These are phyloP conservation scores for Globisporangium heterothallicum DNA, from an alignment of 352 stramenopile genomes.

Conservation along the genomic window DNA sequence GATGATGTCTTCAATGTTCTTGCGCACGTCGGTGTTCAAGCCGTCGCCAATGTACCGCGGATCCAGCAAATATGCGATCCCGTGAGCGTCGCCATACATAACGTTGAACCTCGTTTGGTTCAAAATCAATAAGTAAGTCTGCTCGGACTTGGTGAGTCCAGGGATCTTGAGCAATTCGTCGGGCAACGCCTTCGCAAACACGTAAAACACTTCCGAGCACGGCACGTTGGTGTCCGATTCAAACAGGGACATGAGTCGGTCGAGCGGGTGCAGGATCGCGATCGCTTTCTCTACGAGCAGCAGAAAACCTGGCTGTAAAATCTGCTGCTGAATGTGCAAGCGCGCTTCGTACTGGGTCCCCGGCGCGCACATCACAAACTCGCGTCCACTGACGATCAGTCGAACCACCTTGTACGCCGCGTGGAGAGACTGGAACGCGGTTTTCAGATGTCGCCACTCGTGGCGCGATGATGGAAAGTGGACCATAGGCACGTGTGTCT, in stretches of 20 bases:
- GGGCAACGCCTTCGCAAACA: conserved; percentile 21
- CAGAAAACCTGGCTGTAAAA: conserved; percentile 1
- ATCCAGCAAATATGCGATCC: conserved; percentile 12
- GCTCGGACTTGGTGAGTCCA: conserved; percentile 10
- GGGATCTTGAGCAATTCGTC: conserved; percentile 11
- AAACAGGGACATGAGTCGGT: conserved; percentile 9
- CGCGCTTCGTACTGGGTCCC: neutral
- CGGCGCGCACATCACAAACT: conserved; percentile 4
- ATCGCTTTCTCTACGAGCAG: conserved; percentile 17
- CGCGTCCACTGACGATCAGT: neutral
- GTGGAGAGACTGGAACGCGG: conserved; percentile 15
- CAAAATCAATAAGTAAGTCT: conserved; percentile 11
- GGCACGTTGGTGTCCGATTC: conserved; percentile 10
- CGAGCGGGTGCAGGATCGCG: conserved; percentile 16
- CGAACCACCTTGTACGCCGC: conserved; percentile 8
- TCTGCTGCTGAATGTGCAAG: neutral
- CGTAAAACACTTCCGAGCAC: conserved; percentile 27
- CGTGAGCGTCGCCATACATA: neutral
- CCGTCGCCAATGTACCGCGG: conserved; percentile 12
- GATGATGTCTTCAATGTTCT: conserved; percentile 28
- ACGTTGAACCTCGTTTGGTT: conserved; percentile 19
- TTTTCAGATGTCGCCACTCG: conserved; percentile 14
- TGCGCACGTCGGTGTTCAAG: conserved; percentile 19
- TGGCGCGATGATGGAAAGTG: conserved; percentile 8
- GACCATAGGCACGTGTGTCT: neutral